These are phyloP conservation scores for Auricularia sp. DNA, from an alignment of 768 basidiomycete species.

Conservation along the genomic window DNA sequence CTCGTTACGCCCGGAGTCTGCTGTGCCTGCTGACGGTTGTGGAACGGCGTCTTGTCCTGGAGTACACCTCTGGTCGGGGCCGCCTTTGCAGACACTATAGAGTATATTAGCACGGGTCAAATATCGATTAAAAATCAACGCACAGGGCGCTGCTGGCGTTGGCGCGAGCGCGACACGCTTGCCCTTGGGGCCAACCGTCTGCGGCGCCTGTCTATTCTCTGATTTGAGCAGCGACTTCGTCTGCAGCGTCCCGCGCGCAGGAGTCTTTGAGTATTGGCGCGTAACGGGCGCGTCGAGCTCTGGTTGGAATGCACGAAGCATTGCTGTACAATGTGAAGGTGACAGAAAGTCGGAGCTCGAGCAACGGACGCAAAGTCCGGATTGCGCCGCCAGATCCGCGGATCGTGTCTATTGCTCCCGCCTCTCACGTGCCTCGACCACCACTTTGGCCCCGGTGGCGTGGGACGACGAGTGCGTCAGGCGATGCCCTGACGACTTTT, in stretches of 20 bases:
- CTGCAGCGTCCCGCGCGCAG: conserved; percentile 1
- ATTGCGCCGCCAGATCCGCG: too few relatives aligned
- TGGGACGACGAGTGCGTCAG: too few relatives aligned
- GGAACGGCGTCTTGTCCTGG: conserved; percentile 67
- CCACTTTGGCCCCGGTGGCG: too few relatives aligned
- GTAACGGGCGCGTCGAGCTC: not conserved
- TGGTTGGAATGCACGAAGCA: not conserved
- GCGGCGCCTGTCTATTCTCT: not conserved
- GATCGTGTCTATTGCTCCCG: too few relatives aligned
- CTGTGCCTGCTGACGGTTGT: conserved; percentile 37
- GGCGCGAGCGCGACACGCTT: not conserved
- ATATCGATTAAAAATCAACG: not conserved
- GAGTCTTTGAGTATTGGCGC: not conserved
- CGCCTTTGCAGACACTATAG: not conserved
- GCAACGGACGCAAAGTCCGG: too few relatives aligned
- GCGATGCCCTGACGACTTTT: too few relatives aligned
- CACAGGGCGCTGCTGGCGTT: not conserved
- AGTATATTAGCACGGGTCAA: not conserved
- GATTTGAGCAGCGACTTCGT: not conserved
- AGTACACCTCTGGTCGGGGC: conserved; percentile 35
- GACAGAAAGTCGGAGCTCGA: too few relatives aligned
- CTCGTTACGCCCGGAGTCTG: conserved; percentile 15
- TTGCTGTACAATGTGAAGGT: not conserved
- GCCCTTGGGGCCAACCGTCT: not conserved
- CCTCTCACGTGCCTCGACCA: too few relatives aligned